Base-by-base conservation (phyloP, 352 stramenopile genomes). In the Pythium plurisporium region DNA sequence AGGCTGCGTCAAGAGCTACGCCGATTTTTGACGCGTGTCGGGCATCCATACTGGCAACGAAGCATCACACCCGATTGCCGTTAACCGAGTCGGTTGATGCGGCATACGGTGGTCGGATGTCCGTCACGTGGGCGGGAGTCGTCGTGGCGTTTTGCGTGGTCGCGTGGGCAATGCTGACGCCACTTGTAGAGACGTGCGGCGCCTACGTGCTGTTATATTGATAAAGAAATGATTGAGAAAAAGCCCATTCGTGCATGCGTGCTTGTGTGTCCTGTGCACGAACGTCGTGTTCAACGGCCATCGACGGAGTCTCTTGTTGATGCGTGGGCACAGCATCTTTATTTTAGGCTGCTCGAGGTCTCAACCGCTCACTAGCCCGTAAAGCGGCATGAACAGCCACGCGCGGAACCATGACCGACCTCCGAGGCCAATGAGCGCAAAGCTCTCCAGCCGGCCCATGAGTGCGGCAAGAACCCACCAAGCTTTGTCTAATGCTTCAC, bases 371-470 rank as follows among this genome's bases (percentile, higher is more conserved):
- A 10, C 4, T 8, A n/a, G 11, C 49, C 9, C 2, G 31, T 7
- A 44, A 23, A 11, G n/a, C n/a, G 34, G 5, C 5, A 29, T 25
- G 38, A n/a, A 44, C 4, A 14, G 2, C 38, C 6, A 9, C 38
- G 23, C 10, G 41, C 31, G 6, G 20, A 51, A 30, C n/a, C 36
- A 45, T 46, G 17, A 36, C 25, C 61, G 31, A 12, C 17, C 34
- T 2, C 37, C 62, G 49, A 63, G 76, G 5, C 79, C 76, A 1
- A 81, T 71, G 64, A 89, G 79, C 57, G 76, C 74, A 20, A 86
- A 73, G 36, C 72, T 55, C 9, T 67, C 69, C 0, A 22, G 15
- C 2, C 33, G 36, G 45, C 59, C 23, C 4, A n/a, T 25, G 9
- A 64, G 41, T 27, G 47, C 44, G 10, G 45, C 29, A 20, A 51